Percentiles rank a stretch among this genome's conserved stretches.
phyloP scores from a whole-genome alignment of 768 basidiomycete species.

The Boletus sp. region DNA sequence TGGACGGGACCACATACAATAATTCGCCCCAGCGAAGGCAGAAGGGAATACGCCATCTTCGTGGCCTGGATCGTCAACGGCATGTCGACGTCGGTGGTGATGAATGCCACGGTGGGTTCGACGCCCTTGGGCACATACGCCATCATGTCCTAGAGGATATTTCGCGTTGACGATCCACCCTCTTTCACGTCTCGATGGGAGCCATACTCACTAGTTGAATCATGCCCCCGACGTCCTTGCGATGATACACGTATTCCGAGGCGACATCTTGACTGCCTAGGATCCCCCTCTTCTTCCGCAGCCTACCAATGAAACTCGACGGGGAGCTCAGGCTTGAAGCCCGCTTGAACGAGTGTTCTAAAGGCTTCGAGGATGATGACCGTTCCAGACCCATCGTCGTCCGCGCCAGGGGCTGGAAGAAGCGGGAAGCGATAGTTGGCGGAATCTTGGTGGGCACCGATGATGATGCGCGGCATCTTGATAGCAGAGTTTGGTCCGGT shows the following conservation, averaged over 20 bases:
- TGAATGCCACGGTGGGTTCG: conserved; percentile 17
- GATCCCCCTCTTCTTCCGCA: conserved; percentile 51
- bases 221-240: conserved; percentile 49
- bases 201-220: conserved; percentile 42
- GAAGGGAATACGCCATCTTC: conserved; percentile 29
- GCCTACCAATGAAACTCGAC: conserved; percentile 61
- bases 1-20: conserved; percentile 23
- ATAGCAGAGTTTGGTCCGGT: not conserved
- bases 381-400: no score
- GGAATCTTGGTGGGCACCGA: no score
- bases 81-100: conserved; percentile 40
- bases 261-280: conserved; percentile 47
- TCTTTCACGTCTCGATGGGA: no score
- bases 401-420: conserved; percentile 40
- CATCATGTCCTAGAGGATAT: conserved; percentile 32
- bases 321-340: conserved; percentile 53
- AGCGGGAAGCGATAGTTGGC: conserved; percentile 39
- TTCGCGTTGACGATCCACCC: conserved; percentile 33
- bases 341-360: conserved; percentile 65
- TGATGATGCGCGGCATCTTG: conserved; percentile 26
- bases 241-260: conserved; percentile 44
- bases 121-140: conserved; percentile 28
- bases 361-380: conserved; percentile 66
- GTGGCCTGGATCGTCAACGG: conserved; percentile 43
- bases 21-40: conserved; percentile 13